Conservation (phyloP, 768 basidiomycete genomes). For the Hypholoma fasciculare region DNA sequence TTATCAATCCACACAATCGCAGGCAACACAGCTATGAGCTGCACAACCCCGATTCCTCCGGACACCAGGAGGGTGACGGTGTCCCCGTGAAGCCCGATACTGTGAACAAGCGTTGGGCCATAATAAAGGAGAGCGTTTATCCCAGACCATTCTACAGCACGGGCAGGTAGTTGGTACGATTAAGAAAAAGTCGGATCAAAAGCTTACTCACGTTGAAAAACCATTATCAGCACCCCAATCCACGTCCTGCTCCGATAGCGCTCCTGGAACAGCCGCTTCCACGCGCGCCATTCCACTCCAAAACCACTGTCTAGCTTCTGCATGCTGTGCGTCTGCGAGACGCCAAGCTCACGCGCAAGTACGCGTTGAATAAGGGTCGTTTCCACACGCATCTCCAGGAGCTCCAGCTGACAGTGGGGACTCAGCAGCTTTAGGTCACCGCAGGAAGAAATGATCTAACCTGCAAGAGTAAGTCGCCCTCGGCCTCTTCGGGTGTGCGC, state of each 20-base stretch:
- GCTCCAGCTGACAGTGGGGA: conserved; percentile 59
- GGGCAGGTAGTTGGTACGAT: neutral
- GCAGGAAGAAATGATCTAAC: neutral
- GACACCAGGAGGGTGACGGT: conserved; percentile 64
- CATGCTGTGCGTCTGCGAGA: neutral
- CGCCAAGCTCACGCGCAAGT: conserved; percentile 11
- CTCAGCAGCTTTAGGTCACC: neutral
- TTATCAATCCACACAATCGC: conserved; percentile 69
- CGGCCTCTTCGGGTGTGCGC: conserved; percentile 44
- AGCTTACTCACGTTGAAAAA: conserved; percentile 69
- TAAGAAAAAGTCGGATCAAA: neutral
- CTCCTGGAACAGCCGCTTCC: conserved; percentile 55
- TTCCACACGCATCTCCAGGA: conserved; percentile 77
- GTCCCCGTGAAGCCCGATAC: conserved; percentile 62
- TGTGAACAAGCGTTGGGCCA: conserved; percentile 69
- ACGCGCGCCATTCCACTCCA: conserved; percentile 40
- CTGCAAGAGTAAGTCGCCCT: conserved; percentile 31
- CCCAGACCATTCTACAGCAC: conserved; percentile 75
- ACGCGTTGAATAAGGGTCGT: conserved; percentile 48
- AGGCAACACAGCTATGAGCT: conserved; percentile 75
- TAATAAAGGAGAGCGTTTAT: conserved; percentile 86
- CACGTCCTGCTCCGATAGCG: conserved; percentile 62
- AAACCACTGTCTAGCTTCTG: conserved; percentile 17
- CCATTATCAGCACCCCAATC: conserved; percentile 75
- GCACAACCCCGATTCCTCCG: conserved; percentile 78